Percentiles rank a stretch among this genome's conserved stretches.
Evolutionary conservation across 2,329 filamentous ascomycete genomes (phyloP).

Genomic region (Paramyrothecium sp.): DNA sequence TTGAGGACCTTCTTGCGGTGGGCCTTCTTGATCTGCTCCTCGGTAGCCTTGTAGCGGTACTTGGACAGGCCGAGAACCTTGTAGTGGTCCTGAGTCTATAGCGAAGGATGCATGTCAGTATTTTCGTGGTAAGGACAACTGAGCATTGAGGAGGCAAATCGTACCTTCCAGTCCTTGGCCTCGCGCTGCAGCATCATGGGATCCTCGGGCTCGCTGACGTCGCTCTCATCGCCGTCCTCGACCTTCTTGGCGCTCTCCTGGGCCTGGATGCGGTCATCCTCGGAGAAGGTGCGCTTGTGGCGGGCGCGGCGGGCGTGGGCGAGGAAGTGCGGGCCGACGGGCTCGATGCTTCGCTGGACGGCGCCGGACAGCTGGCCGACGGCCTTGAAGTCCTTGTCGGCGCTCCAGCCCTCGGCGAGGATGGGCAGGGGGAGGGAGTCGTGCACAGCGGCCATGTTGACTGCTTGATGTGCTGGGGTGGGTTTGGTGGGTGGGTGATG

Average conservation of each 20-base stretch:
- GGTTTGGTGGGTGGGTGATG: slow-evolving; percentile 10
- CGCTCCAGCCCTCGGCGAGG: slow-evolving; percentile 78
- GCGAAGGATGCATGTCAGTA: slow-evolving; percentile 1
- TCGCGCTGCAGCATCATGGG: slow-evolving; percentile 87
- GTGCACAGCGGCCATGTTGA: slow-evolving; percentile 63
- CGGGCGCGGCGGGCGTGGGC: slow-evolving; percentile 94
- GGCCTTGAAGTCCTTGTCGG: slow-evolving; percentile 89
- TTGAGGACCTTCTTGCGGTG: slow-evolving; percentile 99
- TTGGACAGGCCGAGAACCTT: slow-evolving; percentile 90
- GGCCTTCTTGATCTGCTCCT: slow-evolving; percentile 98
- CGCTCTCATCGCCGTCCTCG: slow-evolving; percentile 84
- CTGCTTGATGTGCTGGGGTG: slow-evolving; percentile 7
- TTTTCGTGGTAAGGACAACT: not conserved
- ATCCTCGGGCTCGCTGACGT: slow-evolving; percentile 93
- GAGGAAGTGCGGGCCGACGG: slow-evolving; percentile 95
- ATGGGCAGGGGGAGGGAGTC: slow-evolving; percentile 67
- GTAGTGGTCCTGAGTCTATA: slow-evolving; percentile 96
- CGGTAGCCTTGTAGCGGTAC: slow-evolving; percentile 88
- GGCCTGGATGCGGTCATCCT: slow-evolving; percentile 97
- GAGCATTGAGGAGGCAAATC: slow-evolving; percentile 16
- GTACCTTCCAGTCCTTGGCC: slow-evolving; percentile 99
- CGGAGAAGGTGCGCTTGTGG: slow-evolving; percentile 96
- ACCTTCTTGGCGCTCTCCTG: slow-evolving; percentile 94
- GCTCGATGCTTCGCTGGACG: slow-evolving; percentile 86
- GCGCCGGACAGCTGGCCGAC: slow-evolving; percentile 74